Base-by-base conservation (phyloP, 1,284 basidiomycete species). In the Takashimella koratensis region DNA sequence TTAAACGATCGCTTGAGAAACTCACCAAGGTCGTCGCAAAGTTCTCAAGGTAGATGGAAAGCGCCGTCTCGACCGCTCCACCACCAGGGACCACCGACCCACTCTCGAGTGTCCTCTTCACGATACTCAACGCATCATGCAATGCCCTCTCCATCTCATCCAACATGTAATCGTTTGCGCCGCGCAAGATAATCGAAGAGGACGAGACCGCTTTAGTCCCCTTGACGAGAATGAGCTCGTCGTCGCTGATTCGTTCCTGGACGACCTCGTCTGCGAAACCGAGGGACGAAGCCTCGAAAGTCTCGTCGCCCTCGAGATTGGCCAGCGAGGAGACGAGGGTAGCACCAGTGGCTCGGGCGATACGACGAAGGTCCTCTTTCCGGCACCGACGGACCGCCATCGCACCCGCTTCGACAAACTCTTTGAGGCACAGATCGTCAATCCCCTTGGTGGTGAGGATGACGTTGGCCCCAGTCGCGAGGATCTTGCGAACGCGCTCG, bases 121-220 rank as follows among this genome's bases (percentile, higher is more conserved):
- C 90, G 65, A 98, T 85, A 42, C 88, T 94, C 53, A 98, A 78
- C 0, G 90, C 89, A 76, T 99, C 96, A 74, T 99, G 96, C 64
- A 99, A 77, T 0, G 92, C 86, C 30, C 96, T 82, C 79, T 99
- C 96, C 96, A 98, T 98, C 81, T 99, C 96, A 76, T 99, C 96
- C 62, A 98, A 79, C 87, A 98, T 91, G 76, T 97, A 98, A 78
- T 99, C 96, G 77, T 98, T 99, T 40, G 96, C 96, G 53, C 96
- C 96, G 55, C 96, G 85, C 58, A 99, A 79, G 56, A 98, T 85
- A 70, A 99, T 89, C 40, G 94, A 97, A 22, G 89, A 82, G 20
- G 92, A 94, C 79, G 80, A 94, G 72, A 98, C 94, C 30, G 93
- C 87, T 79, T 96, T 98, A 52, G 95, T 98, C 4, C 96, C 96